Conservation (phyloP, 2,329 filamentous ascomycete species). For the Colletotrichum tropicicola region DNA sequence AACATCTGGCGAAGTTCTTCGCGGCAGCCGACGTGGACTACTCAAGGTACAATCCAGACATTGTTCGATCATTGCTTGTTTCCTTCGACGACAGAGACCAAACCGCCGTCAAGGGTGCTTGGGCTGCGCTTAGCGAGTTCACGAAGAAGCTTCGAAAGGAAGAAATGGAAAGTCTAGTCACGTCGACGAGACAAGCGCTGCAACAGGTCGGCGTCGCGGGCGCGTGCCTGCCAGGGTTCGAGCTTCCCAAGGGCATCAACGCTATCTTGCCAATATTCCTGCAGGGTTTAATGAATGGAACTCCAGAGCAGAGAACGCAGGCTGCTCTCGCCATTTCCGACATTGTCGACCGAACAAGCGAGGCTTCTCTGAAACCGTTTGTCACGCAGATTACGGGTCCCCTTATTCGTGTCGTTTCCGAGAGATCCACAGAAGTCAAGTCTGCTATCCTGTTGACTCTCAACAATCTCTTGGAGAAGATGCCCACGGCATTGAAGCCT, state of each 20-base stretch:
- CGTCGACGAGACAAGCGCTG: conserved; percentile 85
- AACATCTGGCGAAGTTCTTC: conserved; percentile 89
- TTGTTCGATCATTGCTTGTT: conserved; percentile 88
- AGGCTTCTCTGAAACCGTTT: conserved; percentile 89
- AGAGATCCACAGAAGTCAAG: conserved; percentile 95
- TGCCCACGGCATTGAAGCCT: conserved; percentile 92
- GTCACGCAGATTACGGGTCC: conserved; percentile 98
- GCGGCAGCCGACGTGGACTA: conserved; percentile 83
- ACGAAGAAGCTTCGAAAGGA: conserved; percentile 93
- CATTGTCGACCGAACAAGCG: conserved; percentile 90
- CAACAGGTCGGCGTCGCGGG: conserved; percentile 90
- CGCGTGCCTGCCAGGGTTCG: conserved; percentile 85
- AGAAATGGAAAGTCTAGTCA: conserved; percentile 94
- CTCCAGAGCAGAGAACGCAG: conserved; percentile 88
- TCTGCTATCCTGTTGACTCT: conserved; percentile 92
- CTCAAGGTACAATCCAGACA: conserved; percentile 94
- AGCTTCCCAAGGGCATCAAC: conserved; percentile 95
- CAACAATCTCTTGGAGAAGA: conserved; percentile 96
- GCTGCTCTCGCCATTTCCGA: conserved; percentile 94
- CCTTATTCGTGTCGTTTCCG: conserved; percentile 95
- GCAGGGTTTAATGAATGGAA: conserved; percentile 97
- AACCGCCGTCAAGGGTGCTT: conserved; percentile 88
- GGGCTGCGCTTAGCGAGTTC: conserved; percentile 86
- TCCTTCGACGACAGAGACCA: conserved; percentile 89
- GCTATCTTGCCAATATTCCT: conserved; percentile 96